Evolutionary conservation across 2,329 filamentous ascomycete species (phyloP).

Genomic region (Pseudogymnoascus sp.): DNA sequence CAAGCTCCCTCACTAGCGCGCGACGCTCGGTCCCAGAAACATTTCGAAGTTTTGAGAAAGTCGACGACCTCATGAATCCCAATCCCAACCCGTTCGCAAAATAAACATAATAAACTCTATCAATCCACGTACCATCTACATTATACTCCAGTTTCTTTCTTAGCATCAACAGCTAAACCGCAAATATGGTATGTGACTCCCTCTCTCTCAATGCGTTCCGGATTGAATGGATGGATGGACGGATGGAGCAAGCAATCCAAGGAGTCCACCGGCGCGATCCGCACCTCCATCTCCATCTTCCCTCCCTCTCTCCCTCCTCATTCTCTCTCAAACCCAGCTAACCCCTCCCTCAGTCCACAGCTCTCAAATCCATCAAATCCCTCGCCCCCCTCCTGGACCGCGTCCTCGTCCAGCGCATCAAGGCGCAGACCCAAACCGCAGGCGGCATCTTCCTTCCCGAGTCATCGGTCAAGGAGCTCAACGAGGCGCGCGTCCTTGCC

Average conservation of each 20-base stretch:
- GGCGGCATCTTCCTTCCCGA: constrained; percentile 97
- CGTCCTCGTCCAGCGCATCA: constrained; percentile 94
- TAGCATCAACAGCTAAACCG: neutral
- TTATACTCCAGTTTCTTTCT: neutral
- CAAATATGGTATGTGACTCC: constrained; percentile 1
- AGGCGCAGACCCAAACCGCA: constrained; percentile 93
- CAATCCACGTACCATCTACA: neutral
- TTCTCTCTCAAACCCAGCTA: neutral
- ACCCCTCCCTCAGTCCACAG: constrained; percentile 43
- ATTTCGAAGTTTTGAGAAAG: constrained; percentile 12
- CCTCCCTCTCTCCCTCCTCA: neutral
- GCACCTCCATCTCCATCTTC: neutral
- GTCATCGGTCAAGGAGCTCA: constrained; percentile 93
- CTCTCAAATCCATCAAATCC: constrained; percentile 89
- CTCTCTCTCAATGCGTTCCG: neutral
- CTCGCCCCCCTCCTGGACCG: constrained; percentile 95
- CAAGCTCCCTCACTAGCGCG: constrained; percentile 2
- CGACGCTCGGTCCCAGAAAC: constrained; percentile 9
- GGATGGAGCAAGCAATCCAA: neutral
- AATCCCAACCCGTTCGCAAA: no score
- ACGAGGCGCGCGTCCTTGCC: constrained; percentile 92
- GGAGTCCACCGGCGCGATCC: neutral
- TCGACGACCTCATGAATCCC: neutral
- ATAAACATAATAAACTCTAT: neutral
- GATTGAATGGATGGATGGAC: neutral